These are phyloP conservation scores for Solanum tacnaense DNA, from an alignment of 257 asterid species.

Conservation along the genomic window DNA sequence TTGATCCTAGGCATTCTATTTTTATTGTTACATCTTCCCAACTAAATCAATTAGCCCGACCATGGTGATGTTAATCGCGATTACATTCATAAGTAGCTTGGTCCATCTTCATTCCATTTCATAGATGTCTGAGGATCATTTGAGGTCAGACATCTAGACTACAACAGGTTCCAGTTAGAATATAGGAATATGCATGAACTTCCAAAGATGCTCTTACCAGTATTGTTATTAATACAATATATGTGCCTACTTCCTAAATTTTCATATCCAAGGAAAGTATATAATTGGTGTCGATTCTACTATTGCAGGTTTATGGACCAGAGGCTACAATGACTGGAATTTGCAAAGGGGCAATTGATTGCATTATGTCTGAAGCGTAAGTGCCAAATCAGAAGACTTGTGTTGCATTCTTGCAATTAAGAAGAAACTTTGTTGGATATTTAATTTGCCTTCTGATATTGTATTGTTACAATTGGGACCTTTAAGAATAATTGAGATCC, in stretches of 20 bases:
- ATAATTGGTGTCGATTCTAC: neutral
- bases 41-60: neutral
- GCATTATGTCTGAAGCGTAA: constrained; percentile 54
- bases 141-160: neutral
- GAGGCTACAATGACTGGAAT: constrained; percentile 94
- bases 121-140: neutral
- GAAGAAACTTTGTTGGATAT: neutral
- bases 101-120: neutral
- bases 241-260: neutral
- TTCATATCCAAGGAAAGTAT: neutral
- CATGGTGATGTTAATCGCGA: no score
- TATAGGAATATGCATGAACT: neutral
- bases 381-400: neutral
- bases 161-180: no score
- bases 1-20: neutral
- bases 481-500: neutral
- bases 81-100: neutral
- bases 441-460: neutral
- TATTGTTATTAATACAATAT: neutral
- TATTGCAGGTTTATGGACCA: constrained; percentile 65
- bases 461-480: neutral
- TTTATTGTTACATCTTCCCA: neutral
- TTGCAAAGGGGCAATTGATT: constrained; percentile 73
- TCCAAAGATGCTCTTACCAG: neutral
- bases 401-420: neutral